phyloP scores from a whole-genome alignment of 2,329 filamentous ascomycete species.

The Aureobasidium sp. region DNA sequence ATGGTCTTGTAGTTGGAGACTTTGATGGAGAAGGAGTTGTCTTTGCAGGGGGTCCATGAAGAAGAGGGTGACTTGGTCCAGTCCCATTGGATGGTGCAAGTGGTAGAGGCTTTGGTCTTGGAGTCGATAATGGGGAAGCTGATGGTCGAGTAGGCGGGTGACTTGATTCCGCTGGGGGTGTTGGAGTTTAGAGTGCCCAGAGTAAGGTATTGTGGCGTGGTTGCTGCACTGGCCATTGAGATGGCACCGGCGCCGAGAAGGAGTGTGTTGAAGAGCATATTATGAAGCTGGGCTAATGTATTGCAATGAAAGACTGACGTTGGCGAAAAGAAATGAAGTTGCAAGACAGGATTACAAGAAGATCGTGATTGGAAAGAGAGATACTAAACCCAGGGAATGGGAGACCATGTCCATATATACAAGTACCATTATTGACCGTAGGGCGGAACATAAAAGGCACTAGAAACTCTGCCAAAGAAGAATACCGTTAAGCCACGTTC shows the following conservation, averaged over 20 bases:
- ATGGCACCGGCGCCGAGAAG: constrained; percentile 2
- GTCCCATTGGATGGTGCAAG: constrained; percentile 10
- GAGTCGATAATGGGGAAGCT: constrained; percentile 9
- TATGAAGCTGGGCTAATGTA: background rate
- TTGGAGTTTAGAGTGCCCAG: constrained; percentile 7
- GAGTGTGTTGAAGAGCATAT: constrained; percentile 11
- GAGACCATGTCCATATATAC: background rate
- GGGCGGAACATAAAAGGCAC: background rate
- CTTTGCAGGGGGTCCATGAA: background rate
- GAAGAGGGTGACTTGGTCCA: constrained; percentile 3
- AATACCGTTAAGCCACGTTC: constrained; percentile 8
- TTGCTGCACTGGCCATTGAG: background rate
- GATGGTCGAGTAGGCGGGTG: background rate
- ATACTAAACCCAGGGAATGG: background rate
- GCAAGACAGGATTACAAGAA: background rate
- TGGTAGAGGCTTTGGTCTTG: constrained; percentile 2
- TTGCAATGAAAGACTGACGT: background rate
- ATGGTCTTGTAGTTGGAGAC: constrained; percentile 5
- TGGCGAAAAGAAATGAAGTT: background rate
- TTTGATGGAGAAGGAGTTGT: background rate
- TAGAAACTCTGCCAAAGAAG: background rate
- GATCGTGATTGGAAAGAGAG: background rate
- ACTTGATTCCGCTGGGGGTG: constrained; percentile 1
- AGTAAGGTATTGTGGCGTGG: constrained; percentile 3
- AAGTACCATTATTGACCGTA: background rate